Conservation (phyloP, 148 eudicot genomes). For the Linanthus parryae region DNA sequence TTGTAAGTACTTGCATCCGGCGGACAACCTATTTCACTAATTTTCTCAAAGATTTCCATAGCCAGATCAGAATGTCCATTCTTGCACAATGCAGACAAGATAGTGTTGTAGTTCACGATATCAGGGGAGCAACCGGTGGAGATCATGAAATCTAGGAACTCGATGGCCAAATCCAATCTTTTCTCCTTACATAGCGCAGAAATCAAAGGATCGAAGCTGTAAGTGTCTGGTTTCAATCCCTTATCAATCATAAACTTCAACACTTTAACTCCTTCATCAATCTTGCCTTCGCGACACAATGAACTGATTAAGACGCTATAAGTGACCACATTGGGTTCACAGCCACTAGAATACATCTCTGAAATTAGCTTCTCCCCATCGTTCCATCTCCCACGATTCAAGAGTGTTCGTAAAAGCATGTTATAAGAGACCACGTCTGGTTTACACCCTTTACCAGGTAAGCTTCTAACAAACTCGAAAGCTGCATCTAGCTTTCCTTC, state of each 20-base stretch:
- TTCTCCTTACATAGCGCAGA: constrained; percentile 56
- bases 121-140: constrained; percentile 58
- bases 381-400: constrained; percentile 52
- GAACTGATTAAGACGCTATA: constrained; percentile 49
- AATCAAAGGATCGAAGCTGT: constrained; percentile 59
- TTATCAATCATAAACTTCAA: constrained; percentile 46
- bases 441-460: constrained; percentile 39
- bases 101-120: constrained; percentile 61
- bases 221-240: constrained; percentile 51
- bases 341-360: constrained; percentile 43
- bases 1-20: constrained; percentile 66
- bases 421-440: constrained; percentile 62
- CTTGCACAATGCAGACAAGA: constrained; percentile 55
- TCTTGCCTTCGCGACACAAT: constrained; percentile 44
- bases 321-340: constrained; percentile 58
- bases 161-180: constrained; percentile 49
- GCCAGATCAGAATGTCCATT: constrained; percentile 53
- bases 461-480: constrained; percentile 29
- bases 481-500: constrained; percentile 47
- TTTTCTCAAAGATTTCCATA: constrained; percentile 41
- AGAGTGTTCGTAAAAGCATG: constrained; percentile 36
- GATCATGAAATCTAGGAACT: constrained; percentile 47
- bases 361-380: constrained; percentile 46
- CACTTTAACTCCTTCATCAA: constrained; percentile 42
- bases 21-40: constrained; percentile 53